Conservation (phyloP, 202 grass and related monocot species). For the Bolboschoenoplectus hybrid region DNA sequence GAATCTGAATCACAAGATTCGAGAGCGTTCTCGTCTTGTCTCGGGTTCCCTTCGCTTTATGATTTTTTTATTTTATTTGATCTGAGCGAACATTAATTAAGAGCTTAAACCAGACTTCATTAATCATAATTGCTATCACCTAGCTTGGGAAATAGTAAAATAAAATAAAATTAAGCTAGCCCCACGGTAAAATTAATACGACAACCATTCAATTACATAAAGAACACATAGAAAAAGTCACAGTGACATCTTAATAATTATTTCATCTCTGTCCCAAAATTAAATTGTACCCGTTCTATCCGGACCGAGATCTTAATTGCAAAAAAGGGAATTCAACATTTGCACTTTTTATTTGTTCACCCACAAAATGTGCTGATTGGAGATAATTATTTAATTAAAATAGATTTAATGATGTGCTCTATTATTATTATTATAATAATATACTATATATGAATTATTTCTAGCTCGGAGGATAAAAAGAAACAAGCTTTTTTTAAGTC, state of each 20-base stretch:
- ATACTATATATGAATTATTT: neutral
- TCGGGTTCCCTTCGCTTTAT: neutral
- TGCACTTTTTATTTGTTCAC: neutral
- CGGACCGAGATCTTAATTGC: neutral
- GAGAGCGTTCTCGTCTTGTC: neutral
- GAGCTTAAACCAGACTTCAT: constrained; percentile 28
- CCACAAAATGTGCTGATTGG: neutral
- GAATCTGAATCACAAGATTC: constrained; percentile 1
- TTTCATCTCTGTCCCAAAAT: constrained; percentile 31
- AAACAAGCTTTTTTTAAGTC: neutral
- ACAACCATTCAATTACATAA: constrained; percentile 41
- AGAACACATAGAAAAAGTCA: constrained; percentile 52
- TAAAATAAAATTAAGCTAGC: constrained; percentile 22
- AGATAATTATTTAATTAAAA: neutral
- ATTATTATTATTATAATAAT: no score
- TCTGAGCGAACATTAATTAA: constrained; percentile 41
- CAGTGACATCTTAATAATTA: constrained; percentile 47
- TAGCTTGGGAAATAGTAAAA: constrained; percentile 55
- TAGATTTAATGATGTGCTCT: neutral
- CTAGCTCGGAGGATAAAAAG: neutral
- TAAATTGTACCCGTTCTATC: neutral
- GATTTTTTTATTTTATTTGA: constrained; percentile 21
- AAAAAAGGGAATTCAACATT: constrained; percentile 8
- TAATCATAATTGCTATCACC: constrained; percentile 26
- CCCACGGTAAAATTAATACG: constrained; percentile 25